Evolutionary conservation across 345 rosid genomes (phyloP), one percentile per base, ranked within the genome.

Genomic region (Camelina sativa): DNA sequence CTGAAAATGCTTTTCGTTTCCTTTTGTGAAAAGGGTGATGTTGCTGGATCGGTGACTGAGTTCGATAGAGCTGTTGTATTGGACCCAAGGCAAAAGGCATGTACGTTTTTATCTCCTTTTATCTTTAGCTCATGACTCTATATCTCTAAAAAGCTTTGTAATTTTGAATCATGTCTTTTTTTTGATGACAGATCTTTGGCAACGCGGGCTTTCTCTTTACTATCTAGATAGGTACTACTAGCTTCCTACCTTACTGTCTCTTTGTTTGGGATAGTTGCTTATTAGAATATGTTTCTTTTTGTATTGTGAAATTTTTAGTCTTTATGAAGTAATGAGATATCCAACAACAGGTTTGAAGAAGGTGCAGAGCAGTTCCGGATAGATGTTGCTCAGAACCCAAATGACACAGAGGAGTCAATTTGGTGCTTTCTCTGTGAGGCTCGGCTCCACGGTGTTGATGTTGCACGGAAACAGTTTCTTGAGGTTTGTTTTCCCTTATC

Each of bases 401-500:
- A 91, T 80, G 97, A 93, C 57, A 91, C 98, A 0, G 98, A 89
- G 84, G 98, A 91, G 71, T 89, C 98, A 1, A 89, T 93, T 65
- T 91, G 97, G 98, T 88, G 97, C 75, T 89, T 80, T 82, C 93
- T 93, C 9, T 93, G 97, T 52, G 95, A 91, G 76, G 96, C 96
- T 55, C 81, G 78, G 58, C 69, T 89, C 4, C 86, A 75, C 37
- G 96, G 96, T 76, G 81, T 80, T 65, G 88, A 83, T 40, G 86
- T 69, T 50, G 96, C 96, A 12, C 83, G 97, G 75, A 74, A 73
- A 54, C 81, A 74, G 67, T 87, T 89, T 81, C 92, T 89, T 0
- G 86, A 88, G 89, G 98, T 85, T 69, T 77, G 74, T 70, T 63
- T 58, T 6, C 34, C 20, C 19, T 47, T 38, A 7, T 65, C 55